Conservation (phyloP, 2,329 filamentous ascomycete species). For the Biscogniauxia marginata region DNA sequence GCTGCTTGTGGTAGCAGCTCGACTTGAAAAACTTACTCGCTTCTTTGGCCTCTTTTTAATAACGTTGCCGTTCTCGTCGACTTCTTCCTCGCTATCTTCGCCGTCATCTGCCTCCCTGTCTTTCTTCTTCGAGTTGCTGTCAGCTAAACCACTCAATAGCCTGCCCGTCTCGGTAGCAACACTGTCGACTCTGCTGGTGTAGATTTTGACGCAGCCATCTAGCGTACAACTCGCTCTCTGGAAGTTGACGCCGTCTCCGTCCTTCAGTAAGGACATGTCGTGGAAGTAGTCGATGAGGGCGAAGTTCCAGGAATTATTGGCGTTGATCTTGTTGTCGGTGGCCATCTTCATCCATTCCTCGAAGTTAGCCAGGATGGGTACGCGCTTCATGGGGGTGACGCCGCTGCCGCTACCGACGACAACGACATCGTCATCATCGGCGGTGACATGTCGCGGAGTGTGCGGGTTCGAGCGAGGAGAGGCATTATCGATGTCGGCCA, state of each 20-base stretch:
- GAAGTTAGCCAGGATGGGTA: slow-evolving; percentile 94
- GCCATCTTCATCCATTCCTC: slow-evolving; percentile 99
- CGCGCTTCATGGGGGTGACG: slow-evolving; percentile 93
- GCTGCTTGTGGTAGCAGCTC: not conserved
- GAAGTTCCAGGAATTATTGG: slow-evolving; percentile 98
- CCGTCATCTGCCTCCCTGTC: slow-evolving; percentile 62
- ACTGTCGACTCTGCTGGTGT: slow-evolving; percentile 96
- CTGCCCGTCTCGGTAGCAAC: slow-evolving; percentile 97
- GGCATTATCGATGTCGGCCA: slow-evolving; percentile 57
- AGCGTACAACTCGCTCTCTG: slow-evolving; percentile 97
- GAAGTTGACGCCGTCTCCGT: slow-evolving; percentile 96
- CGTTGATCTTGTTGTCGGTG: slow-evolving; percentile 99
- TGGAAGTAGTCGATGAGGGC: slow-evolving; percentile 99
- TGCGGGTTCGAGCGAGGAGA: slow-evolving; percentile 56
- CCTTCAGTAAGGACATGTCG: slow-evolving; percentile 95
- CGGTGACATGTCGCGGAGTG: slow-evolving; percentile 44
- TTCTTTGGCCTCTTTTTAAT: slow-evolving; percentile 65
- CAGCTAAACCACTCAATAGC: slow-evolving; percentile 86
- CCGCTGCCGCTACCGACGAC: slow-evolving; percentile 70
- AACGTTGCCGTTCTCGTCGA: slow-evolving; percentile 60
- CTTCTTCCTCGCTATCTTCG: slow-evolving; percentile 62
- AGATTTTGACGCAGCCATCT: slow-evolving; percentile 98
- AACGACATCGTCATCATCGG: slow-evolving; percentile 48
- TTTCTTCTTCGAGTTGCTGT: slow-evolving; percentile 77
- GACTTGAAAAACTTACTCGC: slow-evolving; percentile 55